Evolutionary conservation across 495 filamentous ascomycete genomes (phyloP).

Genomic region (Neurospora sp.): DNA sequence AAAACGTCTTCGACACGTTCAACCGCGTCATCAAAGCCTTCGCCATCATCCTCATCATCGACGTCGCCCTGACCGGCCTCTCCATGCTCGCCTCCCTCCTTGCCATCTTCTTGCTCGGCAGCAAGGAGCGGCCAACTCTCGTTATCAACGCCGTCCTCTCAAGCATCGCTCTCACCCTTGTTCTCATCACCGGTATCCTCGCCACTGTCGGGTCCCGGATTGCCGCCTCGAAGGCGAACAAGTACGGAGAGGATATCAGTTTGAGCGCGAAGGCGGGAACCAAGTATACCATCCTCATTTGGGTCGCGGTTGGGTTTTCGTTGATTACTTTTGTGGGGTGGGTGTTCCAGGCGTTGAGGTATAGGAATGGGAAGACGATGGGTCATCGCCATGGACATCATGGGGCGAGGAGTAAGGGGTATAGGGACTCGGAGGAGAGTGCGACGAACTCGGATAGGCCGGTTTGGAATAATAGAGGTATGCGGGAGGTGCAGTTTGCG

Average conservation of each 20-base stretch:
- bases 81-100: constrained; percentile 41
- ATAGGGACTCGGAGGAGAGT: constrained; percentile 8
- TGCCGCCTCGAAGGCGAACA: constrained; percentile 22
- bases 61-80: constrained; percentile 44
- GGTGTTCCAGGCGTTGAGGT: constrained; percentile 23
- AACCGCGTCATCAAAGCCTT: constrained; percentile 39
- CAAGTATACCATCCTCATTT: constrained; percentile 42
- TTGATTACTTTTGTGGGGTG: constrained; percentile 45
- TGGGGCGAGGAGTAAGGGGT: neutral
- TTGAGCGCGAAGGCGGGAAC: constrained; percentile 22
- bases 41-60: constrained; percentile 58
- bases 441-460: neutral
- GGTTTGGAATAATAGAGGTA: neutral
- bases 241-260: constrained; percentile 20
- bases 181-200: constrained; percentile 8
- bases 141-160: constrained; percentile 16
- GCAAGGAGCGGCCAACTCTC: constrained; percentile 7
- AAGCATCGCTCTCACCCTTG: constrained; percentile 12
- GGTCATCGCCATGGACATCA: neutral
- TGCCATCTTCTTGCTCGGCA: constrained; percentile 28
- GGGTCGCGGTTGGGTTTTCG: constrained; percentile 52
- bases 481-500: neutral
- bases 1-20: constrained; percentile 47
- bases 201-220: constrained; percentile 21
- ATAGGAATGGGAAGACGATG: constrained; percentile 5